Percentiles rank a stretch among this genome's conserved stretches.
Conservation (phyloP, 371 early-diverging fungal species). For the Rhizopus microsporus region DNA sequence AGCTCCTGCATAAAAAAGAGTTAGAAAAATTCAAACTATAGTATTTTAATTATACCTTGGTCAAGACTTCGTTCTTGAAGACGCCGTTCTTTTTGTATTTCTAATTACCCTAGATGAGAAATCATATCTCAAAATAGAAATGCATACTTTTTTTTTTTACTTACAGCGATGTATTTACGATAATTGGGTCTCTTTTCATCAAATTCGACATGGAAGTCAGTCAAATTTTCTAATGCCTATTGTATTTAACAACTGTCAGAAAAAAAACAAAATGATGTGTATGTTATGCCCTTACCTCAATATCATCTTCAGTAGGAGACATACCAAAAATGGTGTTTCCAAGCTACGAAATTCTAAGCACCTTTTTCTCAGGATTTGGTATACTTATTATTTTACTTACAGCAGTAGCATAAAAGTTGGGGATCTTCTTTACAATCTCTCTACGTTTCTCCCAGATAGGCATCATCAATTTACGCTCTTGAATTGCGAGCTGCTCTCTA, state of each 20-base stretch:
- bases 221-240: conserved; percentile 53
- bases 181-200: conserved; percentile 49
- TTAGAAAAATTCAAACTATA: not conserved
- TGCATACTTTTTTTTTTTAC: not conserved
- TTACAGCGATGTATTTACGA: conserved; percentile 56
- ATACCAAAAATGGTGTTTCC: conserved; percentile 34
- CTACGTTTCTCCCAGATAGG: conserved; percentile 63
- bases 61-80: conserved; percentile 57
- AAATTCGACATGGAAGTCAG: conserved; percentile 58
- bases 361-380: not conserved
- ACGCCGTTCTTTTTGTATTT: conserved; percentile 57
- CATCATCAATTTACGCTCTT: conserved; percentile 49
- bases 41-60: conserved; percentile 34
- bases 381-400: conserved; percentile 25
- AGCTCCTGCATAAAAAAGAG: conserved; percentile 29
- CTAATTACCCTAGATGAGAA: conserved; percentile 19
- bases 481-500: conserved; percentile 35
- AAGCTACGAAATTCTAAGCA: conserved; percentile 24
- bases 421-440: conserved; percentile 56
- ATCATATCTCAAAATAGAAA: conserved; percentile 3
- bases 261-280: not conserved
- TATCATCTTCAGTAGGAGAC: conserved; percentile 28
- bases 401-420: conserved; percentile 56
- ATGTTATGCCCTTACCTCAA: conserved; percentile 21
- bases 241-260: not conserved